Evolutionary conservation across 2,329 filamentous ascomycete genomes (phyloP), one percentile per base, ranked within the genome.

Genomic region (Pseudocercospora pini-densiflorae): DNA sequence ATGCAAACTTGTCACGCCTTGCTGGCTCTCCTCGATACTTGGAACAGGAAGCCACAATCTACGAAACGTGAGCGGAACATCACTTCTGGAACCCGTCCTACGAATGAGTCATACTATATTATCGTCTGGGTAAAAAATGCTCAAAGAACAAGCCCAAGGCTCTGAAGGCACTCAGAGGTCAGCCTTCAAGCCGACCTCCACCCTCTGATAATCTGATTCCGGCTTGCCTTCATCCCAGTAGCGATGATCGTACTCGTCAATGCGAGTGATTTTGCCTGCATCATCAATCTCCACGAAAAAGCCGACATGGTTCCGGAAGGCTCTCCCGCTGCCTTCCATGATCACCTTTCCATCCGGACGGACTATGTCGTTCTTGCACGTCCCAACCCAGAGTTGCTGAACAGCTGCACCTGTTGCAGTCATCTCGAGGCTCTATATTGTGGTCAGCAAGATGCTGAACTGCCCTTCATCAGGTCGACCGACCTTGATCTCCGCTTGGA

Each of bases 231-330:
- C 64, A 61, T 66, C 64, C 64, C 64, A 66, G 45, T 61, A 57
- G 16, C 58, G 43, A 64, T 66, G 54, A 58, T 66, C 54, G 49
- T 66, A 66, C 61, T 66, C 64, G 47, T 66, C 64, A 27, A 66
- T 66, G 24, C 61, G 47, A 14, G 27, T 54, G 40, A 66, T 66
- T 53, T 64, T 63, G 9, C 64, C 64, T 2, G 31, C 43, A 2
- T 64, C 54, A 10, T 45, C 36, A 27, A 66, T 63, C 43, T 64
- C 40, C 8, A 66, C 10, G 29, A 66, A 45, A 12, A 66, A 54
- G 14, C 61, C 43, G 6, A 66, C 61, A 31, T 63, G 61, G 4
- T 14, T 23, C 40, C 53, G 27, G 33, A 66, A 66, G 16, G 59
- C 61, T 47, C 59, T 63, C 33, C 64, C 64, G 24, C 61, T 66